Conservation (phyloP, 2,329 filamentous ascomycete genomes). For the Coniella lustricola region DNA sequence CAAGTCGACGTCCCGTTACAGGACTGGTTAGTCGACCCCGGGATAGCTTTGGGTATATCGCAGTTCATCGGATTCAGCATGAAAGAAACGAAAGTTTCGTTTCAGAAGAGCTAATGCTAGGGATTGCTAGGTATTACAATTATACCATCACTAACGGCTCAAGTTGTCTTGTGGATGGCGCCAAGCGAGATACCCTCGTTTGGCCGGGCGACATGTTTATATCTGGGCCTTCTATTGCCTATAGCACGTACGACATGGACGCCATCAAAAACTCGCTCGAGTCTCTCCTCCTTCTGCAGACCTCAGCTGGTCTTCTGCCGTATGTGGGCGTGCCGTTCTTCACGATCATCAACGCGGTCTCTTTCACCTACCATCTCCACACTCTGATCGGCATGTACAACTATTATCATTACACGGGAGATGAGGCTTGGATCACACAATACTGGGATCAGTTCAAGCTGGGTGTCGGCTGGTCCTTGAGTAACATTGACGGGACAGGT, state of each 20-base stretch:
- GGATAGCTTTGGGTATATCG: neutral
- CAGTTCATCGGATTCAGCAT: neutral
- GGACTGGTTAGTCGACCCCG: too few relatives aligned
- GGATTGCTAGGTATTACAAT: conserved; percentile 24
- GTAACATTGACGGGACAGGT: conserved; percentile 29
- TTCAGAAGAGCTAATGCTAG: neutral
- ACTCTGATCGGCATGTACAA: conserved; percentile 52
- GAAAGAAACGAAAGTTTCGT: neutral
- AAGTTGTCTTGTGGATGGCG: conserved; percentile 41
- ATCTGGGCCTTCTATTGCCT: conserved; percentile 45
- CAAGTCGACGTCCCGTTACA: too few relatives aligned
- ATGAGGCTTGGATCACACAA: conserved; percentile 37
- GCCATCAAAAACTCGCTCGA: conserved; percentile 43
- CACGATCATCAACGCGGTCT: conserved; percentile 17
- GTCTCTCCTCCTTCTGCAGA: conserved; percentile 39
- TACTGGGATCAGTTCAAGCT: conserved; percentile 42
- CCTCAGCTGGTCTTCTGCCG: conserved; percentile 29
- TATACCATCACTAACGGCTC: conserved; percentile 26
- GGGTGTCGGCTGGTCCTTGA: conserved; percentile 36
- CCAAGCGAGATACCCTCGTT: conserved; percentile 51
- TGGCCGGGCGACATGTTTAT: conserved; percentile 58
- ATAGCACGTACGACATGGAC: conserved; percentile 46
- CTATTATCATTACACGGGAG: conserved; percentile 49
- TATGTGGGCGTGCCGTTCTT: conserved; percentile 42
- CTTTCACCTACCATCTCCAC: conserved; percentile 53